phyloP scores from a whole-genome alignment of 768 basidiomycete genomes.

The Daedaleopsis nitida region DNA sequence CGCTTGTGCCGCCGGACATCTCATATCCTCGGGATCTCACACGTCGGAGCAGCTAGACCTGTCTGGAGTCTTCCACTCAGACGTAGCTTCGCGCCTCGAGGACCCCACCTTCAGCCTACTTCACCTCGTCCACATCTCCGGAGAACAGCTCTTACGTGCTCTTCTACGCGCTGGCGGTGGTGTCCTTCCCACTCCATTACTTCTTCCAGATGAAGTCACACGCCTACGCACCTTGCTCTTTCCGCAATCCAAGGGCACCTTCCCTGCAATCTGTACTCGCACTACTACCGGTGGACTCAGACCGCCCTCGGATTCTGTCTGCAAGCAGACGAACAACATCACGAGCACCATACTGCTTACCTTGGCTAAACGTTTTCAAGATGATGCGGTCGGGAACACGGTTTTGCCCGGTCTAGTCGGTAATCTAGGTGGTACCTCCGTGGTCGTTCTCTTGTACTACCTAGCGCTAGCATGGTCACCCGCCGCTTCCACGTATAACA shows the following conservation, averaged over 20 bases:
- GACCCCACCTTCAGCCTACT: slow-evolving; percentile 40
- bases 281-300: slow-evolving; percentile 4
- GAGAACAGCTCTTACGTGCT: slow-evolving; percentile 34
- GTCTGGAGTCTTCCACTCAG: slow-evolving; percentile 25
- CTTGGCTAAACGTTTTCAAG: slow-evolving; percentile 49
- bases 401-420: slow-evolving; percentile 29
- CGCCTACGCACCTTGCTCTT: slow-evolving; percentile 41
- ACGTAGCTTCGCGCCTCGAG: slow-evolving; percentile 27
- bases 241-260: slow-evolving; percentile 32
- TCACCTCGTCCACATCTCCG: slow-evolving; percentile 36
- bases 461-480: slow-evolving; percentile 47
- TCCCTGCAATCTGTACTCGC: slow-evolving; percentile 36
- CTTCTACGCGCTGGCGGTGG: slow-evolving; percentile 39
- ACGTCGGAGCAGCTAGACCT: slow-evolving; percentile 25
- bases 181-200: slow-evolving; percentile 42
- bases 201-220: slow-evolving; percentile 42
- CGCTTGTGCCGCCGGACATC: slow-evolving; percentile 37
- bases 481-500: slow-evolving; percentile 49
- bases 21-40: slow-evolving; percentile 26
- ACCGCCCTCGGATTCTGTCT: slow-evolving; percentile 24
- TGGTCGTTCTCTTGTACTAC: slow-evolving; percentile 50
- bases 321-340: slow-evolving; percentile 33
- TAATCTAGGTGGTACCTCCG: slow-evolving; percentile 35
- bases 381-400: slow-evolving; percentile 28
- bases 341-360: slow-evolving; percentile 45